phyloP scores from a whole-genome alignment of 1,139 yeast species.

The Yamadazyma pseudoaaseri region DNA sequence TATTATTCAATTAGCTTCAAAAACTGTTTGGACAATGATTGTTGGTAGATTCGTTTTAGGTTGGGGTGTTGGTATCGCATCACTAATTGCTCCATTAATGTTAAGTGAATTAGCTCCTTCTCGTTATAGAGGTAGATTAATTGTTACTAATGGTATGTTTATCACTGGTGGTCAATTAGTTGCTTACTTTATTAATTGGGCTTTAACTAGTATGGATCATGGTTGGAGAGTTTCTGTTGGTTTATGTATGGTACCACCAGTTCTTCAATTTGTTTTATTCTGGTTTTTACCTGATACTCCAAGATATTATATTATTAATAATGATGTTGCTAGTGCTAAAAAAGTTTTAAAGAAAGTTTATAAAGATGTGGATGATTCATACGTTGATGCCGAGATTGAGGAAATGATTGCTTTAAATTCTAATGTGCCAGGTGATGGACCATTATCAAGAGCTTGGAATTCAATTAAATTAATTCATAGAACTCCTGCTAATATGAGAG shows the following conservation, averaged over 20 bases:
- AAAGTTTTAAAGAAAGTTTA: slow-evolving; percentile 62
- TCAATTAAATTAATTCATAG: slow-evolving; percentile 69
- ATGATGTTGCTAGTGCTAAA: slow-evolving; percentile 63
- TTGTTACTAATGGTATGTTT: slow-evolving; percentile 64
- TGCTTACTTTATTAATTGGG: slow-evolving; percentile 94
- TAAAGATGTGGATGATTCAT: slow-evolving; percentile 52
- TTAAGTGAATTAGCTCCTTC: slow-evolving; percentile 92
- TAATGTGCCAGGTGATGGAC: slow-evolving; percentile 62
- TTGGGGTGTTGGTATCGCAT: slow-evolving; percentile 93
- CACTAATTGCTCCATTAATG: slow-evolving; percentile 86
- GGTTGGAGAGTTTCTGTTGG: slow-evolving; percentile 97
- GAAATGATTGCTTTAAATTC: slow-evolving; percentile 59
- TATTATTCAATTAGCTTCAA: slow-evolving; percentile 74
- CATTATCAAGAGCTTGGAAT: slow-evolving; percentile 54
- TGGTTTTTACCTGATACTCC: slow-evolving; percentile 95
- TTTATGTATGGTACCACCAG: slow-evolving; percentile 83
- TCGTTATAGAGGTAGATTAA: slow-evolving; percentile 82
- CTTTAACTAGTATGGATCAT: slow-evolving; percentile 64
- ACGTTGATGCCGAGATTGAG: slow-evolving; percentile 55
- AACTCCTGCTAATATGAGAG: slow-evolving; percentile 81
- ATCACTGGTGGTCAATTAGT: slow-evolving; percentile 90
- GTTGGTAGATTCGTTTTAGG: slow-evolving; percentile 91
- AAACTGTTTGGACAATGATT: slow-evolving; percentile 86
- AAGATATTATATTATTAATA: slow-evolving; percentile 75
- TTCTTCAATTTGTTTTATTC: slow-evolving; percentile 71